Evolutionary conservation across 1,284 basidiomycete genomes (phyloP).

Genomic region (Tilletia setariae): DNA sequence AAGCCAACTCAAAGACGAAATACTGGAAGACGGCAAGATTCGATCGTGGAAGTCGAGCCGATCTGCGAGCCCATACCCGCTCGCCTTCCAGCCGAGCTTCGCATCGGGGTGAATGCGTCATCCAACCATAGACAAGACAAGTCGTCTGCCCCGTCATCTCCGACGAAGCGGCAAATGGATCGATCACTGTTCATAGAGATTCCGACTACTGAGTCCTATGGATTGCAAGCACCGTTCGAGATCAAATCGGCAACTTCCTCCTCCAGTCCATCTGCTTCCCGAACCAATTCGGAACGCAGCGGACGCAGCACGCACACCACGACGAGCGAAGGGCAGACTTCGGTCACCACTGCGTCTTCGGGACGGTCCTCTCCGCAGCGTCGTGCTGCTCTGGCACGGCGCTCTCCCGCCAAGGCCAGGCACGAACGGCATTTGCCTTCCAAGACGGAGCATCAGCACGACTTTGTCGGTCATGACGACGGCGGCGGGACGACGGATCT

Average conservation of each 20-base stretch:
- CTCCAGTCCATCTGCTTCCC: constrained; percentile 3
- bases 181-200: background rate
- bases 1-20: constrained; percentile 2
- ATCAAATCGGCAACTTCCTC: background rate
- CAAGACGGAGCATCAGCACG: too few relatives aligned
- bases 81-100: background rate
- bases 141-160: background rate
- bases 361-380: constrained; percentile 4
- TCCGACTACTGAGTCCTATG: background rate
- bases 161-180: constrained; percentile 1
- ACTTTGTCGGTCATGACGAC: background rate
- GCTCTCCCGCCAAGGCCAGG: background rate
- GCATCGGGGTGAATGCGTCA: constrained; percentile 3
- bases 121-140: background rate
- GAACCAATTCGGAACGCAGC: constrained; percentile 12
- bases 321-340: background rate
- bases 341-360: background rate
- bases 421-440: too few relatives aligned
- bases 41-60: background rate
- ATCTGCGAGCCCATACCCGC: background rate
- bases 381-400: constrained; percentile 5
- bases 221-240: background rate
- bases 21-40: background rate
- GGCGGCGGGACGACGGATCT: background rate
- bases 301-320: background rate